Evolutionary conservation across 169 alveolate genomes (phyloP).

Genomic region (Cryptosporidium andersoni): DNA sequence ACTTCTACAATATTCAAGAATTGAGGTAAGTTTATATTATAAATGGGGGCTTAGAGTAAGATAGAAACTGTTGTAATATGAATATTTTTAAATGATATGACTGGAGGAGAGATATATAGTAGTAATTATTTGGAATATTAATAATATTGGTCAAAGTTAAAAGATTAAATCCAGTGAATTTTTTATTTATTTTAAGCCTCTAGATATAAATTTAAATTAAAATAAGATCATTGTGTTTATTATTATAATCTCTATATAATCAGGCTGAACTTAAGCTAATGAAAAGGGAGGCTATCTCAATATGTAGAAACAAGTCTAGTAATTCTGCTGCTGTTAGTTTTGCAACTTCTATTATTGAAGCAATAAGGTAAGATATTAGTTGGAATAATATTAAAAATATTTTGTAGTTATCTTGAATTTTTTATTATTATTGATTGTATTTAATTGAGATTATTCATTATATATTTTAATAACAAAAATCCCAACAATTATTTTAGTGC

Average conservation of each 20-base stretch:
- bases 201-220: too few relatives aligned
- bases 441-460: neutral
- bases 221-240: too few relatives aligned
- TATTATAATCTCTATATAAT: neutral
- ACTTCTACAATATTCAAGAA: constrained; percentile 32
- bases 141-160: neutral
- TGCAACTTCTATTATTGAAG: constrained; percentile 28
- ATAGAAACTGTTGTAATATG: too few relatives aligned
- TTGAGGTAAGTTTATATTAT: constrained; percentile 36
- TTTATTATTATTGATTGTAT: too few relatives aligned
- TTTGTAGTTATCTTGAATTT: too few relatives aligned
- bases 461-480: neutral
- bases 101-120: too few relatives aligned
- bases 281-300: constrained; percentile 45
- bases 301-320: constrained; percentile 17
- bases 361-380: constrained; percentile 35
- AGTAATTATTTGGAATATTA: too few relatives aligned
- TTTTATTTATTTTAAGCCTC: neutral
- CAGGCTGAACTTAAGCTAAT: constrained; percentile 34
- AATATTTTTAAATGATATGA: too few relatives aligned
- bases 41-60: too few relatives aligned
- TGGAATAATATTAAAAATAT: too few relatives aligned
- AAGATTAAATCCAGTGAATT: neutral
- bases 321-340: constrained; percentile 4
- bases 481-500: constrained; percentile 2